Evolutionary conservation across 805 yeast species (phyloP), one percentile per base, ranked within the genome.

Genomic region (Saccharomycopsis sp.): DNA sequence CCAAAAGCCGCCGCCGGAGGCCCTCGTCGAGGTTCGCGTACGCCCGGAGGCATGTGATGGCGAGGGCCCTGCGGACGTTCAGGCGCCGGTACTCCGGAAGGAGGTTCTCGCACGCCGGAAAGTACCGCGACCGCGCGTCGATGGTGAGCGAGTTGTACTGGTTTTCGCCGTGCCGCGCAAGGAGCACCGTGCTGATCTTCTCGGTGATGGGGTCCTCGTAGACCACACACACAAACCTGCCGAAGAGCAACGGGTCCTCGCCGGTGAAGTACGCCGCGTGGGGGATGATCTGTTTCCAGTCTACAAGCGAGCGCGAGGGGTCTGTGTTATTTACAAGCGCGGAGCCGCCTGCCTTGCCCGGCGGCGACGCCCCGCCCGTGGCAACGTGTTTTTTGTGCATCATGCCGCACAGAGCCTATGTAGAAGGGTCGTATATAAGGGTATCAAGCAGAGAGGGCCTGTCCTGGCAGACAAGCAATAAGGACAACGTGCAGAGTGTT

Each of bases 31-130:
- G 67, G 24, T 78, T 73, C 2, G 89, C 83, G 66, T 77, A 90
- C 23, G 89, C 81, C 63, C 87, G 80, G 60, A 91, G 72, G 20
- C 80, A 71, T 1, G 94, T 77, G 2, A 91, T 82, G 0, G 97
- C 97, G 44, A 91, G 73, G 0, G 92, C 85, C 61, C 81, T 78
- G 62, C 95, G 78, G 1, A 85, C 88, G 52, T 82, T 83, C 8
- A 88, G 80, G 2, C 73, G 67, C 61, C 75, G 74, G 64, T 77
- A 76, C 9, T 75, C 69, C 0, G 73, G 73, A 0, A 77, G 67
- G 51, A 92, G 72, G 64, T 89, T 90, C 64, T 83, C 80, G 63
- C 91, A 80, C 1, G 96, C 94, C 1, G 87, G 91, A 72, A 79
- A 89, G 68, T 83, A 92, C 54, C 86, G 76, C 1, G 97, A 89